Percentiles rank a stretch among this genome's conserved stretches.
Evolutionary conservation across 2,329 filamentous ascomycete genomes (phyloP).

Genomic region (Diaporthe caulivora): DNA sequence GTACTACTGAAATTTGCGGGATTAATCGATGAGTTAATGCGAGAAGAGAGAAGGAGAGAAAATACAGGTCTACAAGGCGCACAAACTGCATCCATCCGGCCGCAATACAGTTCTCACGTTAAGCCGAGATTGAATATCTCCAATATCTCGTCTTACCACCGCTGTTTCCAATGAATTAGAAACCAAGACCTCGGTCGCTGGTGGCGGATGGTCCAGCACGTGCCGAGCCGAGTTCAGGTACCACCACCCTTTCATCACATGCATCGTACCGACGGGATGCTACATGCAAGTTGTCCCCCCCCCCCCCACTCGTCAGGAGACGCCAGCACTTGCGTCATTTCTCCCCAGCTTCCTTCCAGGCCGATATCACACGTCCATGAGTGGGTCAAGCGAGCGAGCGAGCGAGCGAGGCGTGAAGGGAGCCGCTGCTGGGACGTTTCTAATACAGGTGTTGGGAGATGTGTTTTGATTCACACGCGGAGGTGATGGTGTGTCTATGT

Average conservation of each 20-base stretch:
- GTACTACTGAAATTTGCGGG: too few relatives aligned
- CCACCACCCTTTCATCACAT: background rate
- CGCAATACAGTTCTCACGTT: background rate
- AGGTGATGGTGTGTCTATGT: background rate
- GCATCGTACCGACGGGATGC: background rate
- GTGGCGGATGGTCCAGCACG: background rate
- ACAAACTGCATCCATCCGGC: too few relatives aligned
- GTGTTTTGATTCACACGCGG: background rate
- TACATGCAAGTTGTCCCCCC: background rate
- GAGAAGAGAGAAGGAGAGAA: background rate
- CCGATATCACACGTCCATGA: background rate
- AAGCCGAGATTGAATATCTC: too few relatives aligned
- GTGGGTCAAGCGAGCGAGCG: background rate
- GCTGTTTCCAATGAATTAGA: too few relatives aligned
- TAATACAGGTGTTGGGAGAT: background rate
- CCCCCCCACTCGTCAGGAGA: background rate
- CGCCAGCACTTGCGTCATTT: background rate
- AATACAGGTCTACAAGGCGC: too few relatives aligned
- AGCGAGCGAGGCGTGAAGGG: background rate
- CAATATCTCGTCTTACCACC: background rate
- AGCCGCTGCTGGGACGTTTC: background rate
- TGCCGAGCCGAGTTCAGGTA: constrained; percentile 6
- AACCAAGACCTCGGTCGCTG: background rate
- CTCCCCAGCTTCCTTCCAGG: background rate
- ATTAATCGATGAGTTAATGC: background rate